A percentile compares a stretch with the other conserved stretches of the same genome.
Conservation (phyloP, 2,329 filamentous ascomycete genomes). For the Penicillium sp. region DNA sequence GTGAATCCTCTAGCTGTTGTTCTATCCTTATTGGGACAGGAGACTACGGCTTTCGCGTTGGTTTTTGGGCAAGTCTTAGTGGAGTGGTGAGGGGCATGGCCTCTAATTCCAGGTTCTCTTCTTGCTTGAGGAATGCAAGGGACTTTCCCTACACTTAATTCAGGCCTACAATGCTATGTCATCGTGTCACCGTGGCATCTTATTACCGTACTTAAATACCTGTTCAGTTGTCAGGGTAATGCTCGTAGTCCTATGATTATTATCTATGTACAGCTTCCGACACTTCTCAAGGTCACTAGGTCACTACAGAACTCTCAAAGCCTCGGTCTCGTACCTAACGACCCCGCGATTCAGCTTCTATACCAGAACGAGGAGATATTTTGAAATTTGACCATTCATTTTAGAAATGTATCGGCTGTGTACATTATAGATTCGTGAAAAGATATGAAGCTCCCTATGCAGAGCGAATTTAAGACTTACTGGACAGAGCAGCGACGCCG, state of each 20-base stretch:
- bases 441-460: background rate
- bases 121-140: background rate
- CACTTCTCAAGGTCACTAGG: background rate
- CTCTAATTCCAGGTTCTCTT: background rate
- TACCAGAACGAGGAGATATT: background rate
- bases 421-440: slow-evolving; percentile 39
- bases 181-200: background rate
- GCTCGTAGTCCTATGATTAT: background rate
- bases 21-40: background rate
- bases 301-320: slow-evolving; percentile 23
- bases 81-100: background rate
- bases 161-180: background rate
- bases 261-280: background rate
- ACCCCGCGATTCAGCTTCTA: slow-evolving; percentile 6
- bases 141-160: background rate
- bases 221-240: background rate
- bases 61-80: background rate
- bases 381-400: slow-evolving; percentile 15
- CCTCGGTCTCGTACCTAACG: slow-evolving; percentile 31
- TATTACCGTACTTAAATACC: background rate
- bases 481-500: slow-evolving; percentile 87
- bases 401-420: slow-evolving; percentile 29
- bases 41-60: background rate
- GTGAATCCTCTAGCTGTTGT: background rate
- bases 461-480: slow-evolving; percentile 51